phyloP scores from a whole-genome alignment of 306 rosid species.

The Dalbergia cultrata region DNA sequence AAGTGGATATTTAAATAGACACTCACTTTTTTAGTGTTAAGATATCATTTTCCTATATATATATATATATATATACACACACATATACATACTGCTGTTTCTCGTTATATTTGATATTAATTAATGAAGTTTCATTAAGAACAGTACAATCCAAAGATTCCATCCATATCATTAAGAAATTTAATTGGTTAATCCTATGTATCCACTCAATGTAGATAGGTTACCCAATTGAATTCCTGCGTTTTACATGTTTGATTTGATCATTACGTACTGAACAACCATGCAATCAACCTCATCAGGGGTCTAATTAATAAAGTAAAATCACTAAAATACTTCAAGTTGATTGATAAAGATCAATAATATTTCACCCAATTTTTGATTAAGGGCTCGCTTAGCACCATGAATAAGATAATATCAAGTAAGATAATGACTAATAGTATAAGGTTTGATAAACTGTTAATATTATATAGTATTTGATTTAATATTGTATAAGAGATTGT shows the following conservation, averaged over 20 bases:
- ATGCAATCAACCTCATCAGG: background rate
- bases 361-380: background rate
- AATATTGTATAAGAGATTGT: too few relatives aligned
- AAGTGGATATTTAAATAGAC: too few relatives aligned
- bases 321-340: background rate
- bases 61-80: too few relatives aligned
- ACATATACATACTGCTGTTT: constrained; percentile 15
- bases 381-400: too few relatives aligned
- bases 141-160: constrained; percentile 25
- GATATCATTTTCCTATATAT: too few relatives aligned
- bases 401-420: too few relatives aligned
- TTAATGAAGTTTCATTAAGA: background rate
- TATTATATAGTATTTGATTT: too few relatives aligned
- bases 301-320: background rate
- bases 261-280: background rate
- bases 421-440: too few relatives aligned
- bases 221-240: background rate
- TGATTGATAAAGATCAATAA: background rate
- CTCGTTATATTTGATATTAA: background rate
- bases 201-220: background rate
- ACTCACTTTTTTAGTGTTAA: too few relatives aligned
- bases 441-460: too few relatives aligned
- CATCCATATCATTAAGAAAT: background rate
- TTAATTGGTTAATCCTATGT: background rate
- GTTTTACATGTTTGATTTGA: background rate